These are phyloP conservation scores for Pseudocercospora eumusae DNA, from an alignment of 2,329 filamentous ascomycete genomes.

Conservation along the genomic window DNA sequence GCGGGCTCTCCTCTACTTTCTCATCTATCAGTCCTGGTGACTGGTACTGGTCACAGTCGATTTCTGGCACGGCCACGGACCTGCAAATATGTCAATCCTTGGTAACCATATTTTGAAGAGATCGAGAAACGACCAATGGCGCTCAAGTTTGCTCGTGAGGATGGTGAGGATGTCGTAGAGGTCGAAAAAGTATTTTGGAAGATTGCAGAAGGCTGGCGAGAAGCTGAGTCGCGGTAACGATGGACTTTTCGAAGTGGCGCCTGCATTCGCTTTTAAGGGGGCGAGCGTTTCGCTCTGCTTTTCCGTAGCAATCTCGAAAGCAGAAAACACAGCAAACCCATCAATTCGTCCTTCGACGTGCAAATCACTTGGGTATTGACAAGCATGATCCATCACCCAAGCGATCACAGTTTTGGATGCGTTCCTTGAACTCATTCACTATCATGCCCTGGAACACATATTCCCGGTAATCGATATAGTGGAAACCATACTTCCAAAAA, in stretches of 20 bases:
- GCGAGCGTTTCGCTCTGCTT: constrained; percentile 53
- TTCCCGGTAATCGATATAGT: constrained; percentile 80
- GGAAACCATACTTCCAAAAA: constrained; percentile 82
- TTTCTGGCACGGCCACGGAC: neutral
- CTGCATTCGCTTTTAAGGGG: neutral
- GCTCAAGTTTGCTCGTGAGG: neutral
- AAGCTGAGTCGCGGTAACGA: neutral
- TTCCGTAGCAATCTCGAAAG: constrained; percentile 68
- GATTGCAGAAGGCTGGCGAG: neutral
- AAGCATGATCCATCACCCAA: constrained; percentile 57
- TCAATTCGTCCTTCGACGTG: constrained; percentile 66
- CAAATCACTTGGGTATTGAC: constrained; percentile 68
- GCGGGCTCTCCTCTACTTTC: too few species aligned
- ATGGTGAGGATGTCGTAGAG: neutral
- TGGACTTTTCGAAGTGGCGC: neutral
- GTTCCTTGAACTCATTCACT: constrained; percentile 73
- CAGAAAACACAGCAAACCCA: constrained; percentile 67
- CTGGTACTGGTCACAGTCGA: too few species aligned
- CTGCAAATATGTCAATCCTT: too few species aligned
- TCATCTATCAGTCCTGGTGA: too few species aligned
- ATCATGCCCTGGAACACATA: constrained; percentile 90
- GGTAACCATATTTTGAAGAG: neutral
- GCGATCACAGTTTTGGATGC: constrained; percentile 62
- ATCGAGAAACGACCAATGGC: neutral
- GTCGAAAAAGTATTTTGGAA: neutral